A percentile compares a stretch with the other conserved stretches of the same genome.
Evolutionary conservation across 2,329 filamentous ascomycete genomes (phyloP).

Genomic region (Phialophora verrucosa): DNA sequence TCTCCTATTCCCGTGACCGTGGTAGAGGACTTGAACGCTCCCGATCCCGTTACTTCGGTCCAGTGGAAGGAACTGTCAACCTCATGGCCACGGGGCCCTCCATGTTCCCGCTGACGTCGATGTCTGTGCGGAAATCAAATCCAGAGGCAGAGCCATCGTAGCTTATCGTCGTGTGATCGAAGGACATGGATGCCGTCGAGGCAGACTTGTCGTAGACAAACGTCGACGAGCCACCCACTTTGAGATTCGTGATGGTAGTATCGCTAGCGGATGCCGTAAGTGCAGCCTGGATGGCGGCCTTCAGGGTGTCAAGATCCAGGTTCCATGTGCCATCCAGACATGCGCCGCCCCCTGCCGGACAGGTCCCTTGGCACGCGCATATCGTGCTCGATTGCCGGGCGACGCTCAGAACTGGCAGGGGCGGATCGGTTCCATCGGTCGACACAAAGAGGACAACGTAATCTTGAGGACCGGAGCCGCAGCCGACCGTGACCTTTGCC

Average conservation of each 20-base stretch:
- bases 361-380: not conserved
- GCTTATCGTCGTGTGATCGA: not conserved
- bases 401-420: not conserved
- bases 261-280: not conserved
- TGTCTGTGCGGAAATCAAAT: not conserved
- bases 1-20: not conserved
- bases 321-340: conserved; percentile 5
- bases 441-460: conserved; percentile 2
- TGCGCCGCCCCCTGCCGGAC: not conserved
- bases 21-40: not conserved
- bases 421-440: not conserved
- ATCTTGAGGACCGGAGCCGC: not conserved
- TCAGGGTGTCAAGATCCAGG: conserved; percentile 2
- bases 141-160: not conserved
- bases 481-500: not conserved
- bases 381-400: not conserved
- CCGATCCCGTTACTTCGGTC: not conserved
- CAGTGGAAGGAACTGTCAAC: not conserved
- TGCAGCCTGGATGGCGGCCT: not conserved
- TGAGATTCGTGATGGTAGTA: not conserved
- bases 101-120: not conserved
- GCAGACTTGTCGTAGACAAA: conserved; percentile 2
- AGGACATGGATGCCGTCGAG: conserved; percentile 2
- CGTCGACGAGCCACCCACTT: conserved; percentile 1
- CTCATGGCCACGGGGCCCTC: not conserved